These are phyloP conservation scores for Scutellaria baicalensis DNA, from an alignment of 257 asterid genomes.

Conservation along the genomic window DNA sequence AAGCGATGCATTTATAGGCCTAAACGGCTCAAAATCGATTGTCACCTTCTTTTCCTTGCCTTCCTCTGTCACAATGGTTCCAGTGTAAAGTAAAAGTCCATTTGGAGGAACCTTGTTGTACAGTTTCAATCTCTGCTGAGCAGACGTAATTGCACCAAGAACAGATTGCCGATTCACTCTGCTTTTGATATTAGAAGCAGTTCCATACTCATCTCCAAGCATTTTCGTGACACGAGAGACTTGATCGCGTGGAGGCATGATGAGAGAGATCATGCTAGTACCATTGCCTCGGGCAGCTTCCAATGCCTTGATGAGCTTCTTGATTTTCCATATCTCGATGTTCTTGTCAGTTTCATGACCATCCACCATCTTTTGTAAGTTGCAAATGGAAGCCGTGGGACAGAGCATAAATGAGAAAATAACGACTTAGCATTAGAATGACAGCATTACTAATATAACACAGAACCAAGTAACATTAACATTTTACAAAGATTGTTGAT, in stretches of 20 bases:
- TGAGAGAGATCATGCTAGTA: slow-evolving; percentile 40
- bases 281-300: slow-evolving; percentile 45
- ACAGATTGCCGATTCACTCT: slow-evolving; percentile 41
- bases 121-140: slow-evolving; percentile 35
- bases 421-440: background rate
- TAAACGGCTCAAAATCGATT: slow-evolving; percentile 21
- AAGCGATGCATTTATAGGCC: background rate
- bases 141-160: slow-evolving; percentile 40
- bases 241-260: slow-evolving; percentile 45
- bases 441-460: background rate
- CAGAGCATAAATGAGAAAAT: background rate
- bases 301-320: slow-evolving; percentile 34
- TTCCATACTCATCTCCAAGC: slow-evolving; percentile 43
- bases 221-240: slow-evolving; percentile 33
- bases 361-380: slow-evolving; percentile 7
- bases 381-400: background rate
- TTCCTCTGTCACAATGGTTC: slow-evolving; percentile 37
- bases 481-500: no score
- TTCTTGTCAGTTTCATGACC: slow-evolving; percentile 16
- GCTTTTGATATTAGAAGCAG: slow-evolving; percentile 40
- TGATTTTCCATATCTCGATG: slow-evolving; percentile 32
- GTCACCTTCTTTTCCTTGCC: slow-evolving; percentile 42
- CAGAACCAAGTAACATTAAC: background rate
- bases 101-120: slow-evolving; percentile 38
- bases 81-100: slow-evolving; percentile 37